Conservation (phyloP, 2,329 filamentous ascomycete species). For the Fusarium beomiforme region DNA sequence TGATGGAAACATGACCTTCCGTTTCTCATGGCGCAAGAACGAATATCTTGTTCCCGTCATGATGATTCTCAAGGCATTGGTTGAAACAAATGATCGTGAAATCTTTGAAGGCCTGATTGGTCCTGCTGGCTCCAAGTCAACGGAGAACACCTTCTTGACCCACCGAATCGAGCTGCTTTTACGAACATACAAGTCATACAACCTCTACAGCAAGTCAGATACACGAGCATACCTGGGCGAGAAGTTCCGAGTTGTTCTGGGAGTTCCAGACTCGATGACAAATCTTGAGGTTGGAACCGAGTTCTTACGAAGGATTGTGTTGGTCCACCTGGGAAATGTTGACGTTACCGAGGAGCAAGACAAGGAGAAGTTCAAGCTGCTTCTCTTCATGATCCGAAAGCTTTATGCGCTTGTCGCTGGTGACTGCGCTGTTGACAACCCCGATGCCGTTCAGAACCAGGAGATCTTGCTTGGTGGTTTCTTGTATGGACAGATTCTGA, state of each 20-base stretch:
- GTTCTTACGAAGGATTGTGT: slow-evolving; percentile 87
- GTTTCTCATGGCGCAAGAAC: slow-evolving; percentile 97
- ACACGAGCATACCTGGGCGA: slow-evolving; percentile 88
- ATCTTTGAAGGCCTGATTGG: slow-evolving; percentile 96
- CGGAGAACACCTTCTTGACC: slow-evolving; percentile 91
- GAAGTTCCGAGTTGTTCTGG: slow-evolving; percentile 90
- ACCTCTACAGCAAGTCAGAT: slow-evolving; percentile 81
- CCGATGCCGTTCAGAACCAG: slow-evolving; percentile 95
- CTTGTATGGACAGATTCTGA: slow-evolving; percentile 93
- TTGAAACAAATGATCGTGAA: slow-evolving; percentile 95
- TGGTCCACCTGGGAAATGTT: slow-evolving; percentile 89
- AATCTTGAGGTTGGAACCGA: slow-evolving; percentile 92
- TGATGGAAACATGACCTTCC: slow-evolving; percentile 95
- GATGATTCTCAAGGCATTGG: slow-evolving; percentile 95
- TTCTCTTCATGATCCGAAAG: slow-evolving; percentile 96
- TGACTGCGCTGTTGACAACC: slow-evolving; percentile 93
- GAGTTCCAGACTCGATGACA: slow-evolving; percentile 83
- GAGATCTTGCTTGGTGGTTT: slow-evolving; percentile 94
- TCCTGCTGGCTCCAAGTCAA: slow-evolving; percentile 76
- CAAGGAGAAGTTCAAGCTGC: slow-evolving; percentile 90
- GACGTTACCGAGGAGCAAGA: slow-evolving; percentile 87
- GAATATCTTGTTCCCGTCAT: slow-evolving; percentile 96
- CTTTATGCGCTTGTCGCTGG: slow-evolving; percentile 92
- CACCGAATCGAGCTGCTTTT: slow-evolving; percentile 93
- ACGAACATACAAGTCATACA: slow-evolving; percentile 92